A percentile compares a stretch with the other conserved stretches of the same genome.
phyloP scores from a whole-genome alignment of 164 flowering plant species.

The Tetrastigma voinierianum region DNA sequence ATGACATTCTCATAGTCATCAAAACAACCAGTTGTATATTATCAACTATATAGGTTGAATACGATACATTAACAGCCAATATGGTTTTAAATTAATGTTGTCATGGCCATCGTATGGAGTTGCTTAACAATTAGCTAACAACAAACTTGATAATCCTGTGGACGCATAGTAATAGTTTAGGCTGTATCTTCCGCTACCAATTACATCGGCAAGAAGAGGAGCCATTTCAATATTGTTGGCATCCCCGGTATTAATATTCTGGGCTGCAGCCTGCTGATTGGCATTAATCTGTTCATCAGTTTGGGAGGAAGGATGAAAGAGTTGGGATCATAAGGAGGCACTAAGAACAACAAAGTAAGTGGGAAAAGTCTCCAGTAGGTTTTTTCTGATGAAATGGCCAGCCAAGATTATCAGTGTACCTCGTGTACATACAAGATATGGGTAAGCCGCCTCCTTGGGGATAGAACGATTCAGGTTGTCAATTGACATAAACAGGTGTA shows the following conservation, averaged over 20 bases:
- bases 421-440: constrained; percentile 64
- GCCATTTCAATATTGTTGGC: constrained; percentile 39
- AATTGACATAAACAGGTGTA: too few species aligned
- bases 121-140: too few species aligned
- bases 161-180: background rate
- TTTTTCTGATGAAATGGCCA: constrained; percentile 76
- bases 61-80: too few species aligned
- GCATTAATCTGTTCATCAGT: constrained; percentile 12
- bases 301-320: constrained; percentile 50
- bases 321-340: constrained; percentile 68
- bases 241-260: background rate
- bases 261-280: constrained; percentile 32
- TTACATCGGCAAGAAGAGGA: constrained; percentile 56
- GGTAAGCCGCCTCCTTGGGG: constrained; percentile 73
- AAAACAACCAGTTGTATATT: too few species aligned
- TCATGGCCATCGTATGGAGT: too few species aligned
- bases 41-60: too few species aligned
- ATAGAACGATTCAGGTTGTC: constrained; percentile 62
- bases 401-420: constrained; percentile 74
- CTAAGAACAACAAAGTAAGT: constrained; percentile 63
- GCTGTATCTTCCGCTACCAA: constrained; percentile 18
- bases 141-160: background rate
- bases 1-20: too few species aligned
- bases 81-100: too few species aligned
- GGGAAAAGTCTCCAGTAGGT: constrained; percentile 65